Percentiles rank a stretch among this genome's conserved stretches.
These are phyloP conservation scores for Dendrobium nobile DNA, from an alignment of 106 monocot species.

Conservation along the genomic window DNA sequence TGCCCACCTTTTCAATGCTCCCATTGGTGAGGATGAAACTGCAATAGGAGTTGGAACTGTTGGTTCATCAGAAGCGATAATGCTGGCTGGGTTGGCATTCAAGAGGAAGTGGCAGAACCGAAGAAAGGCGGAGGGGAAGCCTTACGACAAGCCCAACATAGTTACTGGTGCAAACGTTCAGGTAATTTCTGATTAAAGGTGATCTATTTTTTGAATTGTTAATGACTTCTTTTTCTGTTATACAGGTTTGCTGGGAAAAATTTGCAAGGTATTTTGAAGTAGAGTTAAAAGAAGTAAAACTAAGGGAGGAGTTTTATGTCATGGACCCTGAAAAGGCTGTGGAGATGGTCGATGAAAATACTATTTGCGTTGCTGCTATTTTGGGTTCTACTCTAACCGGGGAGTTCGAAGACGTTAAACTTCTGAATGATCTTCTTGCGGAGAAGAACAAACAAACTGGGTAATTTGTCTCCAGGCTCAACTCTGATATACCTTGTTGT, in stretches of 20 bases:
- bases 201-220: not conserved
- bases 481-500: too few relatives aligned
- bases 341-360: conserved; percentile 80
- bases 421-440: conserved; percentile 59
- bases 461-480: conserved; percentile 19
- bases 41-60: conserved; percentile 76
- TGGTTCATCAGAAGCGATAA: conserved; percentile 82
- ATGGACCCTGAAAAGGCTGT: conserved; percentile 80
- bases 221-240: not conserved
- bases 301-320: conserved; percentile 57
- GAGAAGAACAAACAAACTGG: conserved; percentile 76
- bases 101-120: conserved; percentile 87
- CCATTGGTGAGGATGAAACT: conserved; percentile 48
- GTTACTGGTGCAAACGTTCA: conserved; percentile 88
- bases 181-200: conserved; percentile 15
- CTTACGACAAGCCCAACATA: conserved; percentile 73
- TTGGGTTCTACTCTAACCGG: conserved; percentile 83
- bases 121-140: conserved; percentile 68
- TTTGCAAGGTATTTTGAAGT: conserved; percentile 96
- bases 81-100: conserved; percentile 81
- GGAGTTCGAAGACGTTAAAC: conserved; percentile 85
- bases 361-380: conserved; percentile 75
- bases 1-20: conserved; percentile 70
- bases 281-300: conserved; percentile 79
- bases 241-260: conserved; percentile 96